Base-by-base conservation (phyloP, 192 early-diverging fungal species). In the Paraglomus occultum region DNA sequence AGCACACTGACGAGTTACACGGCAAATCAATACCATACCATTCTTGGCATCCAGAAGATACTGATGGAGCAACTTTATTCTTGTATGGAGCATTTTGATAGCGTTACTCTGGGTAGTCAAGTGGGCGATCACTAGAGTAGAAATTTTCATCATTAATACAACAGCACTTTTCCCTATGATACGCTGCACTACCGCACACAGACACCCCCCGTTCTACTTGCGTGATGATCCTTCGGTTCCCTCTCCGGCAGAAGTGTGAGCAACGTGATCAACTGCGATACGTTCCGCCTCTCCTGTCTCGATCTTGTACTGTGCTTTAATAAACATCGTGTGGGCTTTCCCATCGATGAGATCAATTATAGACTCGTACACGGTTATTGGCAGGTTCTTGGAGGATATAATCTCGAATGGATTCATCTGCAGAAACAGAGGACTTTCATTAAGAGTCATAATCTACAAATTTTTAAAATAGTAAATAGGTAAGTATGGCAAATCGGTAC, bases 221-320 rank as follows among this genome's bases (percentile, higher is more conserved):
- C 89, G 70, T 46, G 82, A 74, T 15, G 83, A 85, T 7, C 82
- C 85, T 45, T 79, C 74, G n/a, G 78, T 75, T 39, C 78, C 72
- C 39, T 84, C 85, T 12, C 74, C 72, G n/a, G 80, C 82, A 11
- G 82, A 82, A 6, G 81, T 83, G 53, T 89, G 85, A 17, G 92
- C 90, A 43, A 94, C 88, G 73, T 94, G 92, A 72, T 95, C 90
- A 9, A 95, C 87, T 8, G 93, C 91, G 71, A 95, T 91, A 46
- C 92, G 82, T 71, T 95, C 93, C 40, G 92, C 92, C 64, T 95
- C 93, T 23, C 87, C 87, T 6, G 93, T 93, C 66, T 92, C 92
- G 22, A 95, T 85, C 69, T 86, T 88, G 76, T 92, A 95, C 31
- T 80, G 60, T 14, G 82, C 67, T 67, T 84, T 76, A 9, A 87